phyloP scores from a whole-genome alignment of 768 basidiomycete genomes.

The Lentinula boryana region DNA sequence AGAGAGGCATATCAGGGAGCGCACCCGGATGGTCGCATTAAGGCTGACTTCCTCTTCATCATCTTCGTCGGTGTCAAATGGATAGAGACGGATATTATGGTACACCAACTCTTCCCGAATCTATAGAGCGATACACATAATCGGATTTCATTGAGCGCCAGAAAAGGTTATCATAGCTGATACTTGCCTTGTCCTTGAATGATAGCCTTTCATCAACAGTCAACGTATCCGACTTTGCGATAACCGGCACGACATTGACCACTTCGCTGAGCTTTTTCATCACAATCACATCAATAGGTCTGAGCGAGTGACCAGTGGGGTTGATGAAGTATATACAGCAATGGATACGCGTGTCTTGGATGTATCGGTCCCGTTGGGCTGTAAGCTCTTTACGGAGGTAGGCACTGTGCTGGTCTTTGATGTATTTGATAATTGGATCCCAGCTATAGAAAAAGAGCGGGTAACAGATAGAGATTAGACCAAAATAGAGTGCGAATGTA shows the following conservation, averaged over 20 bases:
- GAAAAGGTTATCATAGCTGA: not conserved
- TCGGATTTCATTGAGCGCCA: not conserved
- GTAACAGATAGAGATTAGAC: not conserved
- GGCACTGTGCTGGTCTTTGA: constrained; percentile 98
- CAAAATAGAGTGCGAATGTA: constrained; percentile 7
- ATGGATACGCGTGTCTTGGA: constrained; percentile 97
- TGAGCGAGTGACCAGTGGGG: constrained; percentile 95
- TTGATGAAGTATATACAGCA: constrained; percentile 98
- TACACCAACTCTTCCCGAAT: constrained; percentile 90
- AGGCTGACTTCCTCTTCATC: constrained; percentile 89
- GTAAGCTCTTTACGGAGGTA: constrained; percentile 99
- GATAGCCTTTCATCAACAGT: constrained; percentile 87
- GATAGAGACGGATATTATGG: constrained; percentile 92
- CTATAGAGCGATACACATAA: constrained; percentile 27
- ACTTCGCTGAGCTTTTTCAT: constrained; percentile 99
- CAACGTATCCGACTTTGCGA: constrained; percentile 94
- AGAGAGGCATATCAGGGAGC: constrained; percentile 20
- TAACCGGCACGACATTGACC: constrained; percentile 99
- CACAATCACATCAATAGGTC: constrained; percentile 95
- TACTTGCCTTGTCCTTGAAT: constrained; percentile 85
- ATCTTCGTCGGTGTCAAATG: constrained; percentile 94
- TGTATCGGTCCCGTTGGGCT: constrained; percentile 97
- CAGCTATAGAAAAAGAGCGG: constrained; percentile 47
- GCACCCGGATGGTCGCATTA: constrained; percentile 85
- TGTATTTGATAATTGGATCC: constrained; percentile 99